These are phyloP conservation scores for Diaporthe velutina DNA, from an alignment of 2,329 filamentous ascomycete genomes.

Conservation along the genomic window DNA sequence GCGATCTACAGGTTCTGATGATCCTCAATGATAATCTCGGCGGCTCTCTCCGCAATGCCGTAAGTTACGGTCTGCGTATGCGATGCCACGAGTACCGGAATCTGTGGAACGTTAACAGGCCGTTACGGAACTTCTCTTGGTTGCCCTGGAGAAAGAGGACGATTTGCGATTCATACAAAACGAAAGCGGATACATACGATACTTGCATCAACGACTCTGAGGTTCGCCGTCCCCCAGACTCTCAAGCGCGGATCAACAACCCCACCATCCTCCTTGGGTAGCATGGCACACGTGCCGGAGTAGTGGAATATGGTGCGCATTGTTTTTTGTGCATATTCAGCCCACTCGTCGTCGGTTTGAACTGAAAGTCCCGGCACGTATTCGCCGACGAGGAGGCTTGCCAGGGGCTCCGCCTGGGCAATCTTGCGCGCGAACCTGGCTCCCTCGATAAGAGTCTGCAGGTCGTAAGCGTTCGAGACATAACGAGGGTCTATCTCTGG, in stretches of 20 bases:
- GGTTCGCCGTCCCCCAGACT: slow-evolving; percentile 55
- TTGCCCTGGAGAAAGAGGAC: not conserved
- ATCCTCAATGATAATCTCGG: slow-evolving; percentile 27
- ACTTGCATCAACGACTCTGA: slow-evolving; percentile 57
- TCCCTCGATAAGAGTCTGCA: slow-evolving; percentile 42
- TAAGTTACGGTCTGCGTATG: slow-evolving; percentile 28
- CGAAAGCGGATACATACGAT: slow-evolving; percentile 40
- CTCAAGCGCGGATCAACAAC: slow-evolving; percentile 55
- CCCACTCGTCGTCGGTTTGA: slow-evolving; percentile 42
- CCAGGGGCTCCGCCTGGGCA: slow-evolving; percentile 49
- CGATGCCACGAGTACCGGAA: slow-evolving; percentile 15
- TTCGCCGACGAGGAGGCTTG: slow-evolving; percentile 48
- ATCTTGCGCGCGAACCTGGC: slow-evolving; percentile 50
- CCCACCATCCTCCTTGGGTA: slow-evolving; percentile 54
- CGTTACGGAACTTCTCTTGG: accelerated
- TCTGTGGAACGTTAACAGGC: not conserved
- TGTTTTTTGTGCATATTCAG: slow-evolving; percentile 4
- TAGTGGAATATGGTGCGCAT: slow-evolving; percentile 50
- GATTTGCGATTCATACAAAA: not conserved
- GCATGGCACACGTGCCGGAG: slow-evolving; percentile 56
- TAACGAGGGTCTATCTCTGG: slow-evolving; percentile 50
- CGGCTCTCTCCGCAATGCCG: slow-evolving; percentile 31
- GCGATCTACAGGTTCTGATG: not conserved
- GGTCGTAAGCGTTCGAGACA: slow-evolving; percentile 47
- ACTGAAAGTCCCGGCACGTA: slow-evolving; percentile 50